A percentile compares a stretch with the other conserved stretches of the same genome.
Conservation (phyloP, 2,329 filamentous ascomycete genomes). For the Aspergillus clavatus region DNA sequence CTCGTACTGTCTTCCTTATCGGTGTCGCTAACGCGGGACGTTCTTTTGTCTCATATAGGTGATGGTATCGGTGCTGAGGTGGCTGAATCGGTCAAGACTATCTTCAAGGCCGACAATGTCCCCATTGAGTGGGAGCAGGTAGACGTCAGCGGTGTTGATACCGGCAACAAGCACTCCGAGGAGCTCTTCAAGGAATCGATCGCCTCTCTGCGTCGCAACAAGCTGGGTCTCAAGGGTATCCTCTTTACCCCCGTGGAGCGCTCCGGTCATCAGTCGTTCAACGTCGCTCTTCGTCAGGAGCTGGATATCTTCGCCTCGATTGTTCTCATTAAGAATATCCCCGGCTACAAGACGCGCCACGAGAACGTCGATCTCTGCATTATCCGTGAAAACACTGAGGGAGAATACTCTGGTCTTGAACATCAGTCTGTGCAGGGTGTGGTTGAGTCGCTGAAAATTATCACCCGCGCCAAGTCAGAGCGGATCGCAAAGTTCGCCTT, state of each 20-base stretch:
- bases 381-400: constrained; percentile 99
- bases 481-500: constrained; percentile 99
- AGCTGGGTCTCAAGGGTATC: constrained; percentile 98
- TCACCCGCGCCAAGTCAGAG: constrained; percentile 98
- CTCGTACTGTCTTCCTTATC: background rate
- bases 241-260: constrained; percentile 95
- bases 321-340: constrained; percentile 98
- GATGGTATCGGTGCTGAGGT: constrained; percentile 98
- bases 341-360: constrained; percentile 95
- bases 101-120: constrained; percentile 99
- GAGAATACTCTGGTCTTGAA: constrained; percentile 98
- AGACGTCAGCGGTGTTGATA: constrained; percentile 86
- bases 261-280: constrained; percentile 98
- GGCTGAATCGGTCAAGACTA: constrained; percentile 94
- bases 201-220: constrained; percentile 93
- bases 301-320: constrained; percentile 99
- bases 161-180: constrained; percentile 81
- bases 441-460: constrained; percentile 99
- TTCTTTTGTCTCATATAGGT: constrained; percentile 41
- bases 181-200: constrained; percentile 94
- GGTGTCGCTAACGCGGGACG: constrained; percentile 12
- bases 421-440: constrained; percentile 96
- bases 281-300: constrained; percentile 97
- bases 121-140: constrained; percentile 99
- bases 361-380: constrained; percentile 97